phyloP scores from a whole-genome alignment of 768 basidiomycete species.

The Suillus brevipes region DNA sequence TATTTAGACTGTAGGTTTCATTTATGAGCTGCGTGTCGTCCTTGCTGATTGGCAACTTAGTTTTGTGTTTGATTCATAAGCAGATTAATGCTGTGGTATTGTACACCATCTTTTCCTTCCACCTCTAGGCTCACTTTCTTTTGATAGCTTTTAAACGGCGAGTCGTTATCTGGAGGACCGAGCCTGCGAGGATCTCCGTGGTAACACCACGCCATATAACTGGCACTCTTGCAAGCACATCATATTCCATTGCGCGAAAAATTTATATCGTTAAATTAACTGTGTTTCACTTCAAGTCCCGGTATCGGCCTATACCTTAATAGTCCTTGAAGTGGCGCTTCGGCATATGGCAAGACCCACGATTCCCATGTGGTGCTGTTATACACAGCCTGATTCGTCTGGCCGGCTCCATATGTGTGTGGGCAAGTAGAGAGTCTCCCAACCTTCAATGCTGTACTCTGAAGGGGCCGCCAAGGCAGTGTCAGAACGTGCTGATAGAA shows the following conservation, averaged over 20 bases:
- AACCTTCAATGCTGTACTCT: not conserved
- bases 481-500: not conserved
- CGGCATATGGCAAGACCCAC: not conserved
- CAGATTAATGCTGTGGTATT: constrained; percentile 31
- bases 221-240: not conserved
- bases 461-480: not conserved
- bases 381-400: not conserved
- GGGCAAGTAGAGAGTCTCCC: not conserved
- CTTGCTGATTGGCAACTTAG: constrained; percentile 14
- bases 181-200: constrained; percentile 35
- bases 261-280: constrained; percentile 1
- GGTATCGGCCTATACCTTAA: not conserved
- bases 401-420: not conserved
- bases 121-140: constrained; percentile 7
- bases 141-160: constrained; percentile 32
- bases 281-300: not conserved
- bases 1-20: constrained; percentile 79
- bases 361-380: not conserved
- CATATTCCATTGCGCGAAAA: not conserved
- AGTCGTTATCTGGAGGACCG: constrained; percentile 24
- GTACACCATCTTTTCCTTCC: constrained; percentile 5
- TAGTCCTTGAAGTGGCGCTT: not conserved
- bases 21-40: not conserved
- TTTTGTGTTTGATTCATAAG: constrained; percentile 36
- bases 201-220: constrained; percentile 16